Evolutionary conservation across 768 basidiomycete species (phyloP), one percentile per base, ranked within the genome.

Genomic region (Amanita exitialis): DNA sequence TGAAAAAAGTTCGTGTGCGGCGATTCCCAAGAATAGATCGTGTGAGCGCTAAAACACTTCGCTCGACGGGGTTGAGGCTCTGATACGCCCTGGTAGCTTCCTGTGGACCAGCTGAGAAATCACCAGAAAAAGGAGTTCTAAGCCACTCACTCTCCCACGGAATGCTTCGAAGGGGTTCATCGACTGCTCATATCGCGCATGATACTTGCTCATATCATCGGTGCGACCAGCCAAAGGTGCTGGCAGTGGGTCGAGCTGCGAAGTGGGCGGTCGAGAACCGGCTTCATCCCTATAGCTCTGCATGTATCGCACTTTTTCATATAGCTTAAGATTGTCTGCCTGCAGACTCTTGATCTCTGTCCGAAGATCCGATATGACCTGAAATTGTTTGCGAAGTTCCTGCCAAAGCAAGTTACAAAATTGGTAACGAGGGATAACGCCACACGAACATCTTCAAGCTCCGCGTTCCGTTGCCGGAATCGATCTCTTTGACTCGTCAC

Each of bases 131-230:
- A 43, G 37, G 30, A 46, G 53, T 25, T 18, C 10, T 8, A 3
- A 32, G n/a, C 3, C 5, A 78, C 92, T 57, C 59, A 96, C 95
- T 64, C 92, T 75, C 1, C 95, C 92, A 55, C 92, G 82, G 76
- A 99, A 98, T 6, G 87, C 92, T 65, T 97, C 94, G 62, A 99
- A 99, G 0, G 96, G 95, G 61, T 99, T 98, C 82, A 98, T 92
- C 47, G 90, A 82, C 67, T 96, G 90, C 62, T 98, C 95, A 61
- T 99, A 99, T 63, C 92, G 76, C 56, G 85, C 78, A 44, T 84
- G 82, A 66, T 98, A 99, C 62, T 83, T 89, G 59, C 86, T 85
- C 64, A 98, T 81, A 58, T 90, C 90, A 57, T 86, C 87, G 56
- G 62, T 58, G 35, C 65, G 67, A 36, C 42, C 43, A 21, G 70